Percentiles rank a stretch among this genome's conserved stretches.
Evolutionary conservation across 2,329 filamentous ascomycete species (phyloP).

Genomic region (Monilinia polystroma): DNA sequence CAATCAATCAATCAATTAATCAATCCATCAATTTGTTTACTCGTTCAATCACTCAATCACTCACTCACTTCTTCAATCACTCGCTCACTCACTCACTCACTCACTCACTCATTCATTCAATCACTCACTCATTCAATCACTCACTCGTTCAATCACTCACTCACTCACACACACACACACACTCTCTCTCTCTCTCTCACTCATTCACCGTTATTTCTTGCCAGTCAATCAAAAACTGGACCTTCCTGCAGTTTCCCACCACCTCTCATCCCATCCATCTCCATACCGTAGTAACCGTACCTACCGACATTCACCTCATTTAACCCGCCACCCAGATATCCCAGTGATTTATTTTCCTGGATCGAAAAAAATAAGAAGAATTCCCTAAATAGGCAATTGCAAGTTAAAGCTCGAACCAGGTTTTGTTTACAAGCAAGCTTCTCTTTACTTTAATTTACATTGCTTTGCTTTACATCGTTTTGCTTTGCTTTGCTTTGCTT

Average conservation of each 20-base stretch:
- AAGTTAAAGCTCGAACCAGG: constrained; percentile 21
- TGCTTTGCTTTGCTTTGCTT: neutral
- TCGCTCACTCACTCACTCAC: too few species aligned
- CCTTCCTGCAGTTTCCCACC: constrained; percentile 10
- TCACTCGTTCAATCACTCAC: too few species aligned
- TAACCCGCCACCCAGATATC: constrained; percentile 19
- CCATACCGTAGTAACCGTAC: neutral
- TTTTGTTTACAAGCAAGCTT: neutral
- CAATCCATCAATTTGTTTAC: too few species aligned
- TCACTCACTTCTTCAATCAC: too few species aligned
- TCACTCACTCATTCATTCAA: neutral
- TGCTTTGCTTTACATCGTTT: neutral
- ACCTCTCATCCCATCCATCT: constrained; percentile 1
- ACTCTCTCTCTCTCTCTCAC: too few species aligned
- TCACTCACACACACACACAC: too few species aligned
- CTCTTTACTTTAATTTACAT: too few species aligned
- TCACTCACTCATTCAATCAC: too few species aligned
- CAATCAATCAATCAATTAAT: too few species aligned
- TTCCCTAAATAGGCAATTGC: constrained; percentile 20
- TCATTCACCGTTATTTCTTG: constrained; percentile 1
- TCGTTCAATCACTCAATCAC: too few species aligned
- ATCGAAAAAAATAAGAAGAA: neutral
- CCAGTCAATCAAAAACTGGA: constrained; percentile 13
- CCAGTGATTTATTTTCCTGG: neutral
- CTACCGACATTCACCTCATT: neutral